Evolutionary conservation across 1,284 basidiomycete genomes (phyloP).

Genomic region (Moesziomyces antarcticus): DNA sequence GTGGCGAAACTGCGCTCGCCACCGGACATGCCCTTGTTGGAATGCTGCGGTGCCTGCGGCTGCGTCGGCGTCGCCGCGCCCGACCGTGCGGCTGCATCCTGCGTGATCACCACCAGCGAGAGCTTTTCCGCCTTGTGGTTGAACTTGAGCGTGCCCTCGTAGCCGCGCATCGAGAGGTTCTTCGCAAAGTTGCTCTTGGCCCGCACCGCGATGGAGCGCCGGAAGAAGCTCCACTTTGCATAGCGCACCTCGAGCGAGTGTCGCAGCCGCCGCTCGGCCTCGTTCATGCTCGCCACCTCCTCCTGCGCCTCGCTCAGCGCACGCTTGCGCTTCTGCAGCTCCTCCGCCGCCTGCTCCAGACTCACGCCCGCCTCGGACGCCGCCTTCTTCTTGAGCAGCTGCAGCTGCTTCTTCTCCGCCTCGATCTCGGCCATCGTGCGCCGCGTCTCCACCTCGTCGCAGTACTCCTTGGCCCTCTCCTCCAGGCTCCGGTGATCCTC

Average conservation of each 20-base stretch:
- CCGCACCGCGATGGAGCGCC: conserved; percentile 83
- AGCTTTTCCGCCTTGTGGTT: conserved; percentile 80
- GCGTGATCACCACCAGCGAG: conserved; percentile 74
- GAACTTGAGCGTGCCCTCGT: conserved; percentile 72
- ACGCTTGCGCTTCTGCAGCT: conserved; percentile 72
- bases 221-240: conserved; percentile 84
- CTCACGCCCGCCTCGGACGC: conserved; percentile 75
- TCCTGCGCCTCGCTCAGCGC: conserved; percentile 71
- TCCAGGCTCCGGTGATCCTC: conserved; percentile 68
- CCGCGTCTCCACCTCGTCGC: conserved; percentile 73
- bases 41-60: conserved; percentile 69
- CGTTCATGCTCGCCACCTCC: conserved; percentile 75
- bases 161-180: conserved; percentile 83
- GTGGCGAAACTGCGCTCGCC: conserved; percentile 98
- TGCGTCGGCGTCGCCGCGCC: conserved; percentile 80
- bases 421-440: conserved; percentile 74
- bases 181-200: conserved; percentile 84
- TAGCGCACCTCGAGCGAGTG: conserved; percentile 31
- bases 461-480: conserved; percentile 75
- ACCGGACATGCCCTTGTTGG: conserved; percentile 74
- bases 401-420: conserved; percentile 74
- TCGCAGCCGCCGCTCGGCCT: conserved; percentile 27
- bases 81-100: conserved; percentile 71
- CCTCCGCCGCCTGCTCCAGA: conserved; percentile 79
- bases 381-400: conserved; percentile 77